Conservation (phyloP, 352 stramenopile genomes). For the Pythium grandisporangium region DNA sequence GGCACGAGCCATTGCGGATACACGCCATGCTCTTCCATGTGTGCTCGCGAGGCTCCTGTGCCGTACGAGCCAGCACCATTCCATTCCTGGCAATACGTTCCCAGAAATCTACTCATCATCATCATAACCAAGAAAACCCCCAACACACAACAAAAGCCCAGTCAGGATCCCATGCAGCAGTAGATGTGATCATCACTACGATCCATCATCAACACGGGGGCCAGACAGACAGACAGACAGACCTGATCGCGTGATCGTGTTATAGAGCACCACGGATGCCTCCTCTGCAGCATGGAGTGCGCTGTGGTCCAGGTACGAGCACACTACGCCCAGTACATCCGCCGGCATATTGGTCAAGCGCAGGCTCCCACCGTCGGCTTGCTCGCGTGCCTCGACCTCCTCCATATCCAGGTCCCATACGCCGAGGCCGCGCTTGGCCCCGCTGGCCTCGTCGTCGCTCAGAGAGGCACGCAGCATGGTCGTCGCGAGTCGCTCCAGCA, state of each 20-base stretch:
- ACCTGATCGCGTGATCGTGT: constrained; percentile 26
- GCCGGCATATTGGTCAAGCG: constrained; percentile 23
- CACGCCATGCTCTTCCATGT: constrained; percentile 50
- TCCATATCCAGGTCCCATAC: not conserved
- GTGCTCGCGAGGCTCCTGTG: not conserved
- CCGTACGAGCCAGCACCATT: constrained; percentile 21
- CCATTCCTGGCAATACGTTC: constrained; percentile 8
- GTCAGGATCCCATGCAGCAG: not conserved
- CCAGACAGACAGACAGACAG: no score
- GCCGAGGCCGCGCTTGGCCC: constrained; percentile 1
- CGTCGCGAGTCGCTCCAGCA: constrained; percentile 13
- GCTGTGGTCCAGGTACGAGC: constrained; percentile 42
- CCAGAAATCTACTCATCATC: constrained; percentile 47
- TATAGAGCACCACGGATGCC: constrained; percentile 20
- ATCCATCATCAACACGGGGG: no score
- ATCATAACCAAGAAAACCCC: no score
- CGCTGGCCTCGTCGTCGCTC: constrained; percentile 1
- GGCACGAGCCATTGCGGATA: constrained; percentile 19
- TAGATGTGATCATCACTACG: constrained; percentile 8
- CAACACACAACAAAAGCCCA: not conserved
- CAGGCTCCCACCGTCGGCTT: not conserved
- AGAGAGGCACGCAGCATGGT: constrained; percentile 7
- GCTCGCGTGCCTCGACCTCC: not conserved
- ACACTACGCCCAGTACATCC: constrained; percentile 37
- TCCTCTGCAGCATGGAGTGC: constrained; percentile 41